Evolutionary conservation across 2,329 filamentous ascomycete species (phyloP), one percentile per base, ranked within the genome.

Genomic region (Aspergillus quadricinctus): DNA sequence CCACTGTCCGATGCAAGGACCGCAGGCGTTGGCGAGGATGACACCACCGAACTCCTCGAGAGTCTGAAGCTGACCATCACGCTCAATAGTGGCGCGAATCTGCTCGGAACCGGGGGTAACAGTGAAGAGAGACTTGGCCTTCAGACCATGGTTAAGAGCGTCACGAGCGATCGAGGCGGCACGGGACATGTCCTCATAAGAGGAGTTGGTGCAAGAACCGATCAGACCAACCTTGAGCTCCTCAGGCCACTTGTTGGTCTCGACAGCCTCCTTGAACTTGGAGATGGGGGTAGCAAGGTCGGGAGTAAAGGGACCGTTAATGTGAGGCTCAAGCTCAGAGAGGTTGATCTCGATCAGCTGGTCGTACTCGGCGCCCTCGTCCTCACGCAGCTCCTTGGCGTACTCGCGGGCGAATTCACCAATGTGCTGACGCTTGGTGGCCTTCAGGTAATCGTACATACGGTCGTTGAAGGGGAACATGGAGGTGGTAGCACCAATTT

Each of bases 251-350:
- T 88, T 86, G 81, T 99, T 96, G 71, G 88, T 86, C 82, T 95
- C 92, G 71, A 93, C 93, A 65, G 91, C 90, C 72, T 95, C 88
- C 78, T 89, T 91, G 81, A 97, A 96, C 82, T 97, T 94, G 79
- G 91, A 96, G 75, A 99, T 95, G 52, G 94, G 94, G 7, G 94
- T 97, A 55, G 92, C 92, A 79, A 99, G 83, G 85, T 99, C 94
- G 60, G 94, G 94, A 28, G 94, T 99, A 85, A 97, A 97, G 63
- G 94, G 94, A 64, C 94, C 94, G 82, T 99, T 99, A 81, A 99
- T 92, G 76, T 97, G 91, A 65, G 94, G 94, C 82, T 99, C 94
- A 50, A 99, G 88, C 78, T 93, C 89, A 57, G 85, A 88, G 54
- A 99, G 85, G 82, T 99, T 93, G 79, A 99, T 90, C 80, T 97